Conservation (phyloP, 495 filamentous ascomycete species). For the Beverwykella pulmonaria region DNA sequence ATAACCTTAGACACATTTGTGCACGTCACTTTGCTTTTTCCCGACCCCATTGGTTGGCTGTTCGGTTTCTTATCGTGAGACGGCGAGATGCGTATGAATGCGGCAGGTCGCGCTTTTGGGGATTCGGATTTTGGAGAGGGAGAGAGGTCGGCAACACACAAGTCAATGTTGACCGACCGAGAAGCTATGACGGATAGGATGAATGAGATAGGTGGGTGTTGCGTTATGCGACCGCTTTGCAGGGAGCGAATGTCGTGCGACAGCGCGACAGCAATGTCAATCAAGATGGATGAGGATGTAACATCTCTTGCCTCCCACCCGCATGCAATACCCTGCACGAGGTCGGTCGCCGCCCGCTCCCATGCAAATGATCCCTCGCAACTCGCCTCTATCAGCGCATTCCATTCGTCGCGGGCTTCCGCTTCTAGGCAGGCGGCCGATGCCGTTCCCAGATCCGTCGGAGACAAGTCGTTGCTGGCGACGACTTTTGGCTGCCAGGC, state of each 20-base stretch:
- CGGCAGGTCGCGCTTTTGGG: neutral
- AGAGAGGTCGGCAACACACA: too few relatives aligned
- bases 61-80: neutral
- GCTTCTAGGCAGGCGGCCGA: slow-evolving; percentile 2
- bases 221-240: neutral
- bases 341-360: neutral
- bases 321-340: too few relatives aligned
- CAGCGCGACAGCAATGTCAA: neutral
- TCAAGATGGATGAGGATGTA: too few relatives aligned
- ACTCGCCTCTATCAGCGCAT: neutral
- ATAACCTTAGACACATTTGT: slow-evolving; percentile 16
- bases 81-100: slow-evolving; percentile 9
- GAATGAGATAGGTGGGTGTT: neutral
- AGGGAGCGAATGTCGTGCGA: neutral
- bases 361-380: neutral
- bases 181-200: neutral
- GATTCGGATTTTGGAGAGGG: neutral
- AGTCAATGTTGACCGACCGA: neutral
- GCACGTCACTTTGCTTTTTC: slow-evolving; percentile 1
- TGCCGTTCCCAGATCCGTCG: slow-evolving; percentile 2
- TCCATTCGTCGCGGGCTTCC: neutral
- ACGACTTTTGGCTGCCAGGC: neutral
- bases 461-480: slow-evolving; percentile 14
- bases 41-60: neutral
- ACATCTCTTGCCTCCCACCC: too few relatives aligned